phyloP scores from a whole-genome alignment of 352 stramenopile genomes.

The Globisporangium apiculatum region DNA sequence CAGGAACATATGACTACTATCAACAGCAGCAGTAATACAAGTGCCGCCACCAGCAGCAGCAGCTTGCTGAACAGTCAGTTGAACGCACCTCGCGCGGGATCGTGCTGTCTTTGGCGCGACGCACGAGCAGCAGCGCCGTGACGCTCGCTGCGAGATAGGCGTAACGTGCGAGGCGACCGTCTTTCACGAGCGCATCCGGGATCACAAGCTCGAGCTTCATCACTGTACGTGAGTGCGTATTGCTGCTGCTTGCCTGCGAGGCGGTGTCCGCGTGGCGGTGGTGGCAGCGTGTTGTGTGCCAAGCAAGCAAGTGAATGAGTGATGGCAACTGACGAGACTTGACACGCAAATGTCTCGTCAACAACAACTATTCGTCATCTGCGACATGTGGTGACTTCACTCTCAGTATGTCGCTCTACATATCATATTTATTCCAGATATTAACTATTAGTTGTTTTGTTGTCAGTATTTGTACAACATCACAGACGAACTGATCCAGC shows the following conservation, averaged over 20 bases:
- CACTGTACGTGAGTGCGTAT: not conserved
- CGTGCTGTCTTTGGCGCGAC: slow-evolving; percentile 12
- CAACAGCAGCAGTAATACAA: too few relatives aligned
- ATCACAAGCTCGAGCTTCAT: slow-evolving; percentile 16
- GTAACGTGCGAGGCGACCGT: slow-evolving; percentile 8
- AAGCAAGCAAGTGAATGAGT: too few relatives aligned
- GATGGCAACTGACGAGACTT: not conserved
- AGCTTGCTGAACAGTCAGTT: not conserved
- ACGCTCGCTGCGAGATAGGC: slow-evolving; percentile 11
- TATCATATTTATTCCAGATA: too few relatives aligned
- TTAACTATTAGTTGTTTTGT: too few relatives aligned
- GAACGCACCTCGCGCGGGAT: slow-evolving; percentile 14
- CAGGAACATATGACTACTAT: too few relatives aligned
- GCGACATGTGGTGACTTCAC: not conserved
- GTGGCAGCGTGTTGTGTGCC: too few relatives aligned
- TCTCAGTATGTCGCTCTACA: not conserved
- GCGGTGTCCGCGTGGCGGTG: too few relatives aligned
- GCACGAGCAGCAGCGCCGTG: slow-evolving; percentile 11
- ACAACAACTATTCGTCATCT: not conserved
- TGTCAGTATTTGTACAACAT: too few relatives aligned
- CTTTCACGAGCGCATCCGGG: slow-evolving; percentile 6
- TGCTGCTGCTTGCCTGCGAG: not conserved
- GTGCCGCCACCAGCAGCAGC: too few relatives aligned
- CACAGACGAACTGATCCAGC: too few relatives aligned
- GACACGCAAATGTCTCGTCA: not conserved